A percentile compares a stretch with the other conserved stretches of the same genome.
phyloP scores from a whole-genome alignment of 23 red algal species.

The Gracilaria caudata region DNA sequence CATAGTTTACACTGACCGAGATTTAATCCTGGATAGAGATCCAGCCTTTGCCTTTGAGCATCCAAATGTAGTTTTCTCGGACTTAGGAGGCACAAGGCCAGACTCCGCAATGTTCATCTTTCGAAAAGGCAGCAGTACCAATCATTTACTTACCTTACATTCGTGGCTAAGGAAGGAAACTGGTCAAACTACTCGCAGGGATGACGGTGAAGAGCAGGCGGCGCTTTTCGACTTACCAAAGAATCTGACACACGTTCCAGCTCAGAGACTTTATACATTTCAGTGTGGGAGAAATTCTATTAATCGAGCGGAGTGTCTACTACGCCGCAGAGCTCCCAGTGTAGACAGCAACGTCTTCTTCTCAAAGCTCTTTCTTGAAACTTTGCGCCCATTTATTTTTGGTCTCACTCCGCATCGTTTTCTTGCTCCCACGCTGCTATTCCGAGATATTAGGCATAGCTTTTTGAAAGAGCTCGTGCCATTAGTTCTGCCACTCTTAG shows the following conservation, averaged over 20 bases:
- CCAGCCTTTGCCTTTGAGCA: background rate
- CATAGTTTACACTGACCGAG: slow-evolving; percentile 14
- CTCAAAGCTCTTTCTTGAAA: slow-evolving; percentile 10
- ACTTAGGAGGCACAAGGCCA: slow-evolving; percentile 4
- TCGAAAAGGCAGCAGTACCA: background rate
- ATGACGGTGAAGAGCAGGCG: slow-evolving; percentile 22
- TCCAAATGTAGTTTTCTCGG: slow-evolving; percentile 15
- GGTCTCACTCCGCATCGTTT: background rate
- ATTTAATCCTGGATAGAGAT: slow-evolving; percentile 26
- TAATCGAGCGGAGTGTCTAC: slow-evolving; percentile 16
- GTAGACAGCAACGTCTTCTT: slow-evolving; percentile 1
- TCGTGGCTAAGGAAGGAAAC: slow-evolving; percentile 21
- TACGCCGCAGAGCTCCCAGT: background rate
- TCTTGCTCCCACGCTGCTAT: background rate
- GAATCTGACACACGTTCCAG: slow-evolving; percentile 15
- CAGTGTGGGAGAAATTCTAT: slow-evolving; percentile 26
- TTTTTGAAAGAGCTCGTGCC: background rate
- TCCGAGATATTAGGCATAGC: background rate
- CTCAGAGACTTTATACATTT: slow-evolving; percentile 14
- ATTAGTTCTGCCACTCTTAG: background rate
- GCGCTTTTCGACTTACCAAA: slow-evolving; percentile 9
- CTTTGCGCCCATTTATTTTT: background rate
- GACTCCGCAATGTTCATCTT: slow-evolving; percentile 34
- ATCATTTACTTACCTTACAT: slow-evolving; percentile 9
- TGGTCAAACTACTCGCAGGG: slow-evolving; percentile 21